Conservation (phyloP, 2,329 filamentous ascomycete genomes). For the Penicillium sp. region DNA sequence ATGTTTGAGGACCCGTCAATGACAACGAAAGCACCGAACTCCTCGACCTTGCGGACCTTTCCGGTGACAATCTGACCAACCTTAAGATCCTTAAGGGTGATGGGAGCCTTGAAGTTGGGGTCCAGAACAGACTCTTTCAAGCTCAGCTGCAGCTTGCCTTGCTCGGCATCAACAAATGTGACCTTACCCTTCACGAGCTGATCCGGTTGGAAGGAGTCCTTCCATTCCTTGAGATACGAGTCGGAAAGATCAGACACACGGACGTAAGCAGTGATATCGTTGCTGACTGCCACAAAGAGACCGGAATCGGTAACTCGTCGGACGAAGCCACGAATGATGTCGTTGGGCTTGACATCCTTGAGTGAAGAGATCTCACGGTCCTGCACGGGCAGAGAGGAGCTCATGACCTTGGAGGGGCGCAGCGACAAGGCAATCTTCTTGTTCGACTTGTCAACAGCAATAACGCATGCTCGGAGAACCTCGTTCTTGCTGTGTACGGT, state of each 20-base stretch:
- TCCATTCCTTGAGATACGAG: slow-evolving; percentile 92
- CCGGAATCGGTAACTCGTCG: slow-evolving; percentile 88
- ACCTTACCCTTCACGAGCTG: slow-evolving; percentile 89
- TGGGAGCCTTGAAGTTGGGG: slow-evolving; percentile 70
- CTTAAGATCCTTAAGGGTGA: slow-evolving; percentile 75
- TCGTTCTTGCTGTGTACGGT: slow-evolving; percentile 78
- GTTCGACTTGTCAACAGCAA: slow-evolving; percentile 76
- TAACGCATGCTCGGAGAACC: slow-evolving; percentile 80
- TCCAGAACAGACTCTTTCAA: slow-evolving; percentile 83
- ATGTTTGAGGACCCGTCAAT: slow-evolving; percentile 84
- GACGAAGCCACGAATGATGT: slow-evolving; percentile 86
- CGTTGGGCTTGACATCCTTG: slow-evolving; percentile 71
- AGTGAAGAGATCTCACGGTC: slow-evolving; percentile 75
- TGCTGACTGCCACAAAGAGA: slow-evolving; percentile 80
- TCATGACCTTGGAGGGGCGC: slow-evolving; percentile 83
- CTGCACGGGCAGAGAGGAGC: slow-evolving; percentile 75
- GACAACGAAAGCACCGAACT: slow-evolving; percentile 92
- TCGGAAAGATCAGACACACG: slow-evolving; percentile 88
- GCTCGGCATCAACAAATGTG: slow-evolving; percentile 65
- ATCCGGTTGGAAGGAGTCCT: slow-evolving; percentile 79
- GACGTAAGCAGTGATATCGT: slow-evolving; percentile 77
- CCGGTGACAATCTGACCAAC: slow-evolving; percentile 81
- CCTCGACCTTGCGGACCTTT: slow-evolving; percentile 88
- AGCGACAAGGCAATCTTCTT: slow-evolving; percentile 81
- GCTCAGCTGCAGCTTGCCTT: slow-evolving; percentile 77